Base-by-base conservation (phyloP, 129 eudicot genomes). In the Helianthus annuus region DNA sequence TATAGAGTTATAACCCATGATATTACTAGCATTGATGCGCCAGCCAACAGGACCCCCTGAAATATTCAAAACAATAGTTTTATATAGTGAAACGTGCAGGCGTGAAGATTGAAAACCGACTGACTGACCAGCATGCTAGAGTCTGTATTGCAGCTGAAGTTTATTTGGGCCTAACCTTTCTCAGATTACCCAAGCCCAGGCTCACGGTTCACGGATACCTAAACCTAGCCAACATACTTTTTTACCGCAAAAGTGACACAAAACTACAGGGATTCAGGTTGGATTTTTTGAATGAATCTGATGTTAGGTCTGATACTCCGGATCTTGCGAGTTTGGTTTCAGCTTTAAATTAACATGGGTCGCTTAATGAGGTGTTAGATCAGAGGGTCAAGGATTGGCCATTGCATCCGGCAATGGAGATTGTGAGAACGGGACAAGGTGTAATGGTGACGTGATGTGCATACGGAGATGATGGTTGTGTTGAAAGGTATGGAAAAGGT, bases 101-200 rank as follows among this genome's bases (percentile, higher is more conserved):
- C n/a, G n/a, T n/a, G n/a, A n/a, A n/a, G n/a, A n/a, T n/a, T n/a
- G n/a, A n/a, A n/a, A n/a, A n/a, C n/a, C n/a, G n/a, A n/a, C n/a
- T n/a, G n/a, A n/a, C n/a, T n/a, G n/a, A n/a, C n/a, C 29, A 96
- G 96, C 87, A 85, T 42, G 78, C 72, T 34, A 72, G 92, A 36
- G 72, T 91, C 46, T 64, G 82, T 9, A 80, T 88, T 38, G 92
- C 86, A 66, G 81, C 92, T 7, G 84, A 88, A 63, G 80, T 86
- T 36, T 80, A 92, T 77, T 78, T 83, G 27, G 97, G 84, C 64
- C 56, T 91, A 54, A 66, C 78, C 66, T 91, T 83, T 81, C 97
- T 91, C 60, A 92, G 88, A 85, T 74, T 55, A 73, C 80, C 79
- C 75, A 68, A n/a, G n/a, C n/a, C n/a, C n/a, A 77, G 68, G 48